phyloP scores from a whole-genome alignment of 805 yeast species.

The Diddensiella caesifluorescens region DNA sequence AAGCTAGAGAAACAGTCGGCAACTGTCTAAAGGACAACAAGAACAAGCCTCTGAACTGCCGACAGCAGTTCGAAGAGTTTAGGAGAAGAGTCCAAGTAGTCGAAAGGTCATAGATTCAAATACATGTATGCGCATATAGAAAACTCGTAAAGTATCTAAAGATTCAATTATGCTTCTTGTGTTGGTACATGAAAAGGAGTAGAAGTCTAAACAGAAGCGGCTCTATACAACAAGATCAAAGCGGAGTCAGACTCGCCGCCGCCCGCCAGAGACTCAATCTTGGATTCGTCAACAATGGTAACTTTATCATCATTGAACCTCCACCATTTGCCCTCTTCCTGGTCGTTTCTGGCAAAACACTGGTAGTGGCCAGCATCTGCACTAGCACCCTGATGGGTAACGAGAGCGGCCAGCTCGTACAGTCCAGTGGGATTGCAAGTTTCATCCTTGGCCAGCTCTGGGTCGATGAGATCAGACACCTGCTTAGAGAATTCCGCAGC shows the following conservation, averaged over 20 bases:
- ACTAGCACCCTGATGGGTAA: slow-evolving; percentile 91
- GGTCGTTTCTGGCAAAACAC: slow-evolving; percentile 69
- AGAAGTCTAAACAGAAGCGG: slow-evolving; percentile 39
- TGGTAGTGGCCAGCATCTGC: slow-evolving; percentile 98
- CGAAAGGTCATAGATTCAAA: background rate
- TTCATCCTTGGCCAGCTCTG: slow-evolving; percentile 36
- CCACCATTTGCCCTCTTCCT: slow-evolving; percentile 77
- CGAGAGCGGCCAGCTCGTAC: slow-evolving; percentile 74
- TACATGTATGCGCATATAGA: background rate
- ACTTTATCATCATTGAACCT: slow-evolving; percentile 93
- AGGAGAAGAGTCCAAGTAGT: slow-evolving; percentile 13
- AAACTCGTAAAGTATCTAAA: no score
- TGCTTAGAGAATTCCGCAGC: slow-evolving; percentile 25
- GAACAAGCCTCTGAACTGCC: slow-evolving; percentile 31
- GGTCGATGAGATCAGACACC: slow-evolving; percentile 34
- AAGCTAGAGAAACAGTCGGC: slow-evolving; percentile 28
- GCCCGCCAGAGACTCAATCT: slow-evolving; percentile 81
- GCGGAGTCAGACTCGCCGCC: slow-evolving; percentile 98
- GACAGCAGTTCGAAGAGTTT: slow-evolving; percentile 28
- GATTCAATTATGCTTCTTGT: no score
- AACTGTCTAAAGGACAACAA: slow-evolving; percentile 29
- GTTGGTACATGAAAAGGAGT: no score
- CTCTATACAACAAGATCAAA: slow-evolving; percentile 77
- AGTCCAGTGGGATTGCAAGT: slow-evolving; percentile 85
- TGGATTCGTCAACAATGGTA: slow-evolving; percentile 67